These are phyloP conservation scores for Aspergillus jensenii DNA, from an alignment of 2,329 filamentous ascomycete species.

Conservation along the genomic window DNA sequence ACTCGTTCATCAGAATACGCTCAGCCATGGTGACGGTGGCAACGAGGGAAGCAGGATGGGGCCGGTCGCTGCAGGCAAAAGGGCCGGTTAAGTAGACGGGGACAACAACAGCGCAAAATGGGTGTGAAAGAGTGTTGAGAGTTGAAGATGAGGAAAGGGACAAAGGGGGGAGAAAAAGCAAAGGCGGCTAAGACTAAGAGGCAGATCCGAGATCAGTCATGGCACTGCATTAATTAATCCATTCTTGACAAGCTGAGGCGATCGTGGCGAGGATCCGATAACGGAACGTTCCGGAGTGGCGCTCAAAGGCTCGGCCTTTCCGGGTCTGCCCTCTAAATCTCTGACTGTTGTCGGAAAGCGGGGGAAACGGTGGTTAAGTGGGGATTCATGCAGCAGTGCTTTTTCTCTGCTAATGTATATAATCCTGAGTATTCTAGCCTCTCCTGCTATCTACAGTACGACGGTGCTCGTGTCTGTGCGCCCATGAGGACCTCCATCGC, in stretches of 20 bases:
- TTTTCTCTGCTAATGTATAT: not conserved
- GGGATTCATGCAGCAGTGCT: not conserved
- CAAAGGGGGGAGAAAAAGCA: not conserved
- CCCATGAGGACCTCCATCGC: not conserved
- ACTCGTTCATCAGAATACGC: slow-evolving; percentile 85
- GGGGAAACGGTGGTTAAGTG: not conserved
- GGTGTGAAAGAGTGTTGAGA: not conserved
- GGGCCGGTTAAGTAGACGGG: not conserved
- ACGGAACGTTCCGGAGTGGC: slow-evolving; percentile 21
- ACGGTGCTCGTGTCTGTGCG: not conserved
- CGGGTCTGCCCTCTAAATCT: not conserved
- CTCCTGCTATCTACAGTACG: not conserved
- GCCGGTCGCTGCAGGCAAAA: not conserved
- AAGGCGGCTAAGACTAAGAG: not conserved
- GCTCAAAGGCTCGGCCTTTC: not conserved
- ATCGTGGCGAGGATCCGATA: slow-evolving; percentile 3
- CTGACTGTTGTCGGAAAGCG: not conserved
- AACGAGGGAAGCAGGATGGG: not conserved
- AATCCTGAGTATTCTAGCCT: not conserved
- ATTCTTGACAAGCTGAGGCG: not conserved
- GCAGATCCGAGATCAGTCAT: no score
- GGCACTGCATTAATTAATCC: not conserved
- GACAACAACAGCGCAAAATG: not conserved
- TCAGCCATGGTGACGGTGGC: slow-evolving; percentile 54
- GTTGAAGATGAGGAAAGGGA: not conserved